These are phyloP conservation scores for Funneliformis geosporum DNA, from an alignment of 192 early-diverging fungal species.

Conservation along the genomic window DNA sequence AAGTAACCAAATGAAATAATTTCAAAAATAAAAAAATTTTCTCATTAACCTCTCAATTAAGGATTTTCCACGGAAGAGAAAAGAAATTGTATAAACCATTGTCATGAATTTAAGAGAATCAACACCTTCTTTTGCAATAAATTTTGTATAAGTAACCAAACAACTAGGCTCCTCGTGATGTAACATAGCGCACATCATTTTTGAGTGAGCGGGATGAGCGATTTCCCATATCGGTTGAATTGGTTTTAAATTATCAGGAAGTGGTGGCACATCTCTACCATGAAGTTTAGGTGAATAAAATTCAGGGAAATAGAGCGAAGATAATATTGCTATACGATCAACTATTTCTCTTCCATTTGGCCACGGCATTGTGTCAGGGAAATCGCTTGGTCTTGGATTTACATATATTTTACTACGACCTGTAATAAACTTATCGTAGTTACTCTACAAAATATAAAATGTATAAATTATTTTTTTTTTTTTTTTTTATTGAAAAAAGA, in stretches of 20 bases:
- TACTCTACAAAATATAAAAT: neutral
- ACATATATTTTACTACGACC: constrained; percentile 6
- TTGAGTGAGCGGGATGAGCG: constrained; percentile 21
- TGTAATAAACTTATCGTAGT: constrained; percentile 9
- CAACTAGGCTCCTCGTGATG: constrained; percentile 29
- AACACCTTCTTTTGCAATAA: constrained; percentile 24
- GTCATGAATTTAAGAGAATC: constrained; percentile 16
- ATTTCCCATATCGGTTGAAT: constrained; percentile 26
- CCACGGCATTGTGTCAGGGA: constrained; percentile 9
- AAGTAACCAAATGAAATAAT: neutral
- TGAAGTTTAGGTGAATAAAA: constrained; percentile 27
- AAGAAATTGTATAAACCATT: neutral
- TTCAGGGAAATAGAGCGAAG: constrained; percentile 20
- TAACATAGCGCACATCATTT: constrained; percentile 25
- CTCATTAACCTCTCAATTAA: neutral
- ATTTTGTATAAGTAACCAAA: constrained; percentile 23
- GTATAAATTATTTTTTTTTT: neutral
- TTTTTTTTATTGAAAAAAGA: neutral
- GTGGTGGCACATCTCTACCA: constrained; percentile 12
- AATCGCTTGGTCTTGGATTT: constrained; percentile 13
- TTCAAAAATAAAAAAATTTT: neutral
- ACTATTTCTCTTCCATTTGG: constrained; percentile 18
- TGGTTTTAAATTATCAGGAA: constrained; percentile 10
- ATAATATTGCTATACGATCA: constrained; percentile 8
- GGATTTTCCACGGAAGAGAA: neutral